A percentile compares a stretch with the other conserved stretches of the same genome.
These are phyloP conservation scores for Saussurea involucrata DNA, from an alignment of 129 eudicot genomes.

Conservation along the genomic window DNA sequence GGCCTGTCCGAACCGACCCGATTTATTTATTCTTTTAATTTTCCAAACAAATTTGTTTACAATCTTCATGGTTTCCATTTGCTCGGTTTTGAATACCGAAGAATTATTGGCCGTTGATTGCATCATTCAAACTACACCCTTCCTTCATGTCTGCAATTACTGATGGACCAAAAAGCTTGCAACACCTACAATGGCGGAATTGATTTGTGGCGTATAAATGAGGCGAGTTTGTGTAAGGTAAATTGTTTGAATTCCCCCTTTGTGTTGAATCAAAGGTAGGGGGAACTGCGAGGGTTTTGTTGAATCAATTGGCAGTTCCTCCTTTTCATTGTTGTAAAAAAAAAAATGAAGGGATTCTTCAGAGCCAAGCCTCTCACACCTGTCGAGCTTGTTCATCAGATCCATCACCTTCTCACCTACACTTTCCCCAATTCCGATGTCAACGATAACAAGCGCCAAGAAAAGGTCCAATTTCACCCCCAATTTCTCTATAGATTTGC, in stretches of 20 bases:
- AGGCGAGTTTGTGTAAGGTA: background rate
- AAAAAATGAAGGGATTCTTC: slow-evolving; percentile 46
- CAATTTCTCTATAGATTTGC: too few relatives aligned
- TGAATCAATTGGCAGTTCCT: too few relatives aligned
- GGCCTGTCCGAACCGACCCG: too few relatives aligned
- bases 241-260: background rate
- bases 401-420: slow-evolving; percentile 37
- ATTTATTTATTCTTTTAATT: too few relatives aligned
- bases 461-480: slow-evolving; percentile 23
- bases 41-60: too few relatives aligned
- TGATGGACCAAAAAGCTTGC: slow-evolving; percentile 8
- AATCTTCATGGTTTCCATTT: too few relatives aligned
- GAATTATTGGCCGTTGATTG: background rate
- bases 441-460: slow-evolving; percentile 39
- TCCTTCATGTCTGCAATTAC: background rate
- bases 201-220: background rate
- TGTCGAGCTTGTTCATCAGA: slow-evolving; percentile 40
- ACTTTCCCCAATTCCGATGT: slow-evolving; percentile 26
- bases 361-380: slow-evolving; percentile 47
- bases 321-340: too few relatives aligned
- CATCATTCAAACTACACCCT: background rate
- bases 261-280: background rate
- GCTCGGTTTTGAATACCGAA: background rate
- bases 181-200: slow-evolving; percentile 16
- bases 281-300: too few relatives aligned